Percentiles rank a stretch among this genome's conserved stretches.
phyloP scores from a whole-genome alignment of 306 rosid species.

The Heteromeles arbutifolia region DNA sequence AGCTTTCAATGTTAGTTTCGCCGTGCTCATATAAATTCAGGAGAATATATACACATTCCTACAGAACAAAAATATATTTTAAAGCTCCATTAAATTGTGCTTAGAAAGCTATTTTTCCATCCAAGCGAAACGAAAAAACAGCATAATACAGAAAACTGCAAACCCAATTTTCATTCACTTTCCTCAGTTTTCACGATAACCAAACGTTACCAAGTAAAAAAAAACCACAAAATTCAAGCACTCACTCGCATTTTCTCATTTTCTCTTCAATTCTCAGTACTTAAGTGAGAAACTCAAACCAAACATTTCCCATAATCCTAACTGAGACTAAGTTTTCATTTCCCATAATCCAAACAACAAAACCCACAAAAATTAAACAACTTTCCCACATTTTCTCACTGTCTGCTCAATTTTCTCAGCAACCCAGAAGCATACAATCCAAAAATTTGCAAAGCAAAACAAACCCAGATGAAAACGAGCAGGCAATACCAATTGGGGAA shows the following conservation, averaged over 20 bases:
- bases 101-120: background rate
- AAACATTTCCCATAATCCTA: background rate
- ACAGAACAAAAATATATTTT: background rate
- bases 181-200: background rate
- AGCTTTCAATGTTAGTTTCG: background rate
- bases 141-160: background rate
- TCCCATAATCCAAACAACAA: background rate
- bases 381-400: background rate
- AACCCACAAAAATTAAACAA: background rate
- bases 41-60: background rate
- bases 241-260: background rate
- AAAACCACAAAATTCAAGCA: background rate
- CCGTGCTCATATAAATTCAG: too few species aligned
- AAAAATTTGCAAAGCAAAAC: background rate
- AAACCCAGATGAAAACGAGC: background rate
- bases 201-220: background rate
- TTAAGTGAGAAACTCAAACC: background rate
- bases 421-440: background rate
- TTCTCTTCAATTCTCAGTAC: background rate
- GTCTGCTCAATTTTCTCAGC: too few species aligned
- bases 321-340: background rate
- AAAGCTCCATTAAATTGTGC: background rate
- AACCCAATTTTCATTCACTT: background rate
- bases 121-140: background rate
- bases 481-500: background rate